phyloP scores from a whole-genome alignment of 2,329 filamentous ascomycete genomes.

The Fusarium sp. region DNA sequence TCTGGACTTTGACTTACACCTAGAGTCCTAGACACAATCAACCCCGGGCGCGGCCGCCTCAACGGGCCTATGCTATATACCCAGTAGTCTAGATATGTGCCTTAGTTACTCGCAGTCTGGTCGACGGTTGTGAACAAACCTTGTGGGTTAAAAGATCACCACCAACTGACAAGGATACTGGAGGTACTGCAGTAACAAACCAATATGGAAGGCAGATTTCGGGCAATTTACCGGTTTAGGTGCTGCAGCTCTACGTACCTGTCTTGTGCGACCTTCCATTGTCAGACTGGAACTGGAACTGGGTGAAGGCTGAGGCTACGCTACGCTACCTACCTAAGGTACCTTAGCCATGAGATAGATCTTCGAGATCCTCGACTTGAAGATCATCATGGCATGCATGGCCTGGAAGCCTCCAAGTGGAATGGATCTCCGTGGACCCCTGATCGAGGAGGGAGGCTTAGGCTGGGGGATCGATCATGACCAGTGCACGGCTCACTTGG shows the following conservation, averaged over 20 bases:
- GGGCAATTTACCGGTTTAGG: constrained; percentile 13
- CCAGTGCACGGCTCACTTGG: constrained; percentile 1
- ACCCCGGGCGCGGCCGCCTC: constrained; percentile 14
- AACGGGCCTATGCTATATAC: not conserved
- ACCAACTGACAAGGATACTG: constrained; percentile 15
- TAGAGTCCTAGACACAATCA: not conserved
- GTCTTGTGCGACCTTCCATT: constrained; percentile 17
- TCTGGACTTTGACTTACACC: not conserved
- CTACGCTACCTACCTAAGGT: constrained; percentile 27
- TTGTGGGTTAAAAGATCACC: not conserved
- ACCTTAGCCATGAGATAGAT: constrained; percentile 54
- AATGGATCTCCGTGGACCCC: constrained; percentile 46
- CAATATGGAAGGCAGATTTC: constrained; percentile 37
- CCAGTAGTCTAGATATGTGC: not conserved
- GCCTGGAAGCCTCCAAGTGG: constrained; percentile 49
- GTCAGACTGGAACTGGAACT: constrained; percentile 47
- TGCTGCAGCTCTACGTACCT: not conserved
- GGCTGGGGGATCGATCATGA: constrained; percentile 50
- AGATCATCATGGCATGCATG: constrained; percentile 54
- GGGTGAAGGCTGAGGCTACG: constrained; percentile 47
- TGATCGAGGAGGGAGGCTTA: constrained; percentile 56
- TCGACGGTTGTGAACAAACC: not conserved
- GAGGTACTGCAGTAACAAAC: constrained; percentile 12
- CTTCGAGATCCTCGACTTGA: constrained; percentile 53
- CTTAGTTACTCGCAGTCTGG: not conserved